A percentile compares a stretch with the other conserved stretches of the same genome.
Evolutionary conservation across 305 asterid species (phyloP).

Genomic region (Withania somnifera): DNA sequence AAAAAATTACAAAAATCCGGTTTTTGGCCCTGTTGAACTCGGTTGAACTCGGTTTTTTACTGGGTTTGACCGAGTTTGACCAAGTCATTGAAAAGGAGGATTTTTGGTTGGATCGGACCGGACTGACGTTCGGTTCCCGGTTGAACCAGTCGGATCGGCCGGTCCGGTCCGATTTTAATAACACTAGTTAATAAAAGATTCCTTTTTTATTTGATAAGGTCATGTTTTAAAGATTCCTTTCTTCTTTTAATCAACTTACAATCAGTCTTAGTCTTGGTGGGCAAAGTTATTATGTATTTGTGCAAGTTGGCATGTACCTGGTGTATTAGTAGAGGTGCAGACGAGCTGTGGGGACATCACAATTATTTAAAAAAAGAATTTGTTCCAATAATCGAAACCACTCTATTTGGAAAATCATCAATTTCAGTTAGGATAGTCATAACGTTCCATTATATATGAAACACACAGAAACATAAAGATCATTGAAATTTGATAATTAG

Average conservation of each 20-base stretch:
- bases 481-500: background rate
- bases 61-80: too few species aligned
- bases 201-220: background rate
- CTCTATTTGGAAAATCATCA: background rate
- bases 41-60: too few species aligned
- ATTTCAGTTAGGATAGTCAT: background rate
- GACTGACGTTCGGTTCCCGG: too few species aligned
- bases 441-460: background rate
- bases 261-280: background rate
- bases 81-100: constrained; percentile 57
- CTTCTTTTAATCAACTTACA: background rate
- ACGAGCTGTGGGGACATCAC: background rate
- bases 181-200: background rate
- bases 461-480: background rate
- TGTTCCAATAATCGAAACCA: background rate
- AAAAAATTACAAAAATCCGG: too few species aligned
- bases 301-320: background rate
- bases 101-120: constrained; percentile 34
- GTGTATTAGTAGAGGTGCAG: background rate
- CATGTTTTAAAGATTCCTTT: background rate
- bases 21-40: too few species aligned
- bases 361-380: background rate
- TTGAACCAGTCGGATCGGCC: too few species aligned
- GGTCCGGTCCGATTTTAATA: too few species aligned
- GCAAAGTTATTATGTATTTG: background rate